Evolutionary conservation across 116 monocot species (phyloP).

Genomic region (Papilionanthe hybrid): DNA sequence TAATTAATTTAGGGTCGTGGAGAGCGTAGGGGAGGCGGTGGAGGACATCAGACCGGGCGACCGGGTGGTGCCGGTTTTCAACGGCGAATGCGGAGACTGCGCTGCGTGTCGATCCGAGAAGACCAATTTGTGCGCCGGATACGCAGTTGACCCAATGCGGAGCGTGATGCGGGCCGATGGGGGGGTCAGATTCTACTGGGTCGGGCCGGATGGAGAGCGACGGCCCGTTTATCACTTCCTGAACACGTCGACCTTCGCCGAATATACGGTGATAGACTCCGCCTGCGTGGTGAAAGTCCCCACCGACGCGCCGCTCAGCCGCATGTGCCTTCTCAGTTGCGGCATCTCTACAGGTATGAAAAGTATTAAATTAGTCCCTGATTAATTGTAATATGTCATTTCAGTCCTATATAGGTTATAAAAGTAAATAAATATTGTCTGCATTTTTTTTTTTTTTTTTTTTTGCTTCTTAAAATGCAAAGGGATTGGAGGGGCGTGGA

Average conservation of each 20-base stretch:
- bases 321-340: constrained; percentile 83
- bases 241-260: constrained; percentile 85
- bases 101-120: constrained; percentile 32
- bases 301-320: constrained; percentile 39
- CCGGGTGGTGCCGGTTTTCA: constrained; percentile 79
- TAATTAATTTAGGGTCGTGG: constrained; percentile 49
- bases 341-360: constrained; percentile 74
- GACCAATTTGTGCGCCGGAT: constrained; percentile 62
- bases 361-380: too few relatives aligned
- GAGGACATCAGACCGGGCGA: constrained; percentile 63
- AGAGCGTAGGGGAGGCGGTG: constrained; percentile 94
- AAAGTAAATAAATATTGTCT: too few relatives aligned
- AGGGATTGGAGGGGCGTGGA: constrained; percentile 95
- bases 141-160: constrained; percentile 47
- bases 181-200: constrained; percentile 48
- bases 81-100: constrained; percentile 78
- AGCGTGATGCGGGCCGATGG: constrained; percentile 68
- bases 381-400: too few relatives aligned
- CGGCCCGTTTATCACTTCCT: constrained; percentile 79
- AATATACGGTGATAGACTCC: constrained; percentile 88
- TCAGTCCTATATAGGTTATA: too few relatives aligned
- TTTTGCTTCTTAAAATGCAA: not conserved
- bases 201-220: constrained; percentile 6
- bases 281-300: constrained; percentile 69
- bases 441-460: too few relatives aligned